phyloP scores from a whole-genome alignment of 345 rosid genomes.

The Diplotaxis tenuifolia region DNA sequence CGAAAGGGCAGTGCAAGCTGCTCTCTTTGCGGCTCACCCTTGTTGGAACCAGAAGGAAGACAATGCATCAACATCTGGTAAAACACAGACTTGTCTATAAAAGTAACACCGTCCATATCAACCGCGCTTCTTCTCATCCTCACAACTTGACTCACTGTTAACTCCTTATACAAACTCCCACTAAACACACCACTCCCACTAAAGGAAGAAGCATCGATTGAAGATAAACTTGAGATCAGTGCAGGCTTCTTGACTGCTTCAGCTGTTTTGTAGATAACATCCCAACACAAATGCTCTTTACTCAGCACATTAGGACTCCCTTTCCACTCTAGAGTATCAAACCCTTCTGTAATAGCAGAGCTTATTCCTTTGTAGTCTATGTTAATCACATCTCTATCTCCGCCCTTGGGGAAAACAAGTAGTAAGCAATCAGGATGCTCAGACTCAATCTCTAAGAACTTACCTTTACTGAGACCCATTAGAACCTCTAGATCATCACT shows the following conservation, averaged over 20 bases:
- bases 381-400: conserved; percentile 35
- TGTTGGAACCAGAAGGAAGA: conserved; percentile 66
- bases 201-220: conserved; percentile 44
- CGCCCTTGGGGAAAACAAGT: conserved; percentile 69
- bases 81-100: conserved; percentile 58
- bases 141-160: conserved; percentile 52
- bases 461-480: conserved; percentile 48
- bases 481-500: conserved; percentile 53
- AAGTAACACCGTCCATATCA: conserved; percentile 75
- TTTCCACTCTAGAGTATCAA: conserved; percentile 56
- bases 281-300: conserved; percentile 81
- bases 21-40: conserved; percentile 50
- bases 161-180: conserved; percentile 49
- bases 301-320: conserved; percentile 71
- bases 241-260: conserved; percentile 67
- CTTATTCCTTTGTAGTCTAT: conserved; percentile 51
- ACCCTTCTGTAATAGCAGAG: conserved; percentile 38
- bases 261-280: conserved; percentile 67
- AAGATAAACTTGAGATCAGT: conserved; percentile 28
- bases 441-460: conserved; percentile 55
- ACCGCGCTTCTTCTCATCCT: conserved; percentile 93
- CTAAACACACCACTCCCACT: conserved; percentile 47
- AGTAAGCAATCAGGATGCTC: conserved; percentile 91
- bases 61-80: conserved; percentile 86
- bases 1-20: conserved; percentile 72